Evolutionary conservation across 1,139 yeast genomes (phyloP), one percentile per base, ranked within the genome.

Genomic region (Taiozyma sp.): DNA sequence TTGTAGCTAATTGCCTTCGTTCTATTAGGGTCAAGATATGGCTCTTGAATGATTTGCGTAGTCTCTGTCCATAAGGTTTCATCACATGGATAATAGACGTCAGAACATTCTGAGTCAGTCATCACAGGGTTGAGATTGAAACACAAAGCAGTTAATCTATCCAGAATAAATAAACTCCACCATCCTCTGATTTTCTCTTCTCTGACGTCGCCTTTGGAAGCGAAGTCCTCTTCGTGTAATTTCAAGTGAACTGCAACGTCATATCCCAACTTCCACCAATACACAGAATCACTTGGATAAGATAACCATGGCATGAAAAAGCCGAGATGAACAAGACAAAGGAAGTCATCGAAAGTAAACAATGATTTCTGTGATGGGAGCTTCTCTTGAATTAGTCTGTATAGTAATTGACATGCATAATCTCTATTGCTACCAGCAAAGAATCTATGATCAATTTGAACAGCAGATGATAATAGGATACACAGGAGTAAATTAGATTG

Each of bases 101-200:
- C 65, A 47, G 56, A 49, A 27, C 69, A 66, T 49, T 69, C 74
- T 6, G 65, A 56, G 51, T 73, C 77, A 13, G 65, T 56, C 27
- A 71, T 61, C 6, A 65, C 58, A 34, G 67, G 53, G 3, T 70
- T 68, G 8, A 68, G 58, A 53, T 71, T 72, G 56, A 71, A 71
- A 47, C 74, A 68, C 44, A 73, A 59, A 0, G 72, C 70, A 8
- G 72, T 61, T 54, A 73, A 70, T n/a, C 75, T 63, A 55, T 73
- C 78, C 27, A 73, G 60, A 50, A 70, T 62, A 54, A 69, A 73
- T 29, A 73, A 55, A 8, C 71, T 63, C 76, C 77, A 73, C 76
- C 76, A 73, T 0, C 70, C 63, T 28, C 78, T 63, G n/a, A 75
- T 61, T 49, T 68, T 63, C 50, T 73, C 78, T 50, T 73, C 78